A percentile compares a stretch with the other conserved stretches of the same genome.
Evolutionary conservation across 805 yeast species (phyloP).

Genomic region (Ogataea saltuana): DNA sequence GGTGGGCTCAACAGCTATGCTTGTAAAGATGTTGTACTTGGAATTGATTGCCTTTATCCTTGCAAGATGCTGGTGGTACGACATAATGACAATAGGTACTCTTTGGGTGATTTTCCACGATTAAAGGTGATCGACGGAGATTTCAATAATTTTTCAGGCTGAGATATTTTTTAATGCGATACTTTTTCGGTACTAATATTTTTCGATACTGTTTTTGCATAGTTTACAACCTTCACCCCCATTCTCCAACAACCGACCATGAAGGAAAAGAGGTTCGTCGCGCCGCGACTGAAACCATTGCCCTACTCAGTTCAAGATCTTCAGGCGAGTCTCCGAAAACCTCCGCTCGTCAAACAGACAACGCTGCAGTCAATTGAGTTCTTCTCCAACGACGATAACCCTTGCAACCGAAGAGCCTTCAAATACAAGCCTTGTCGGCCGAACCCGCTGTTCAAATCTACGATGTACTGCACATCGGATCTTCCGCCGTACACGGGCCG

Average conservation of each 20-base stretch:
- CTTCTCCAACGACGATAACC: slow-evolving; percentile 68
- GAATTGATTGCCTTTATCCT: slow-evolving; percentile 16
- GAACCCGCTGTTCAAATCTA: slow-evolving; percentile 54
- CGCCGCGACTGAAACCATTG: slow-evolving; percentile 37
- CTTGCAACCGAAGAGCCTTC: slow-evolving; percentile 77
- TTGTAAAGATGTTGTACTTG: slow-evolving; percentile 42
- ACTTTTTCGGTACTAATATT: no score
- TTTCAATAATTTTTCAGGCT: no score
- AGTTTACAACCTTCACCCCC: neutral
- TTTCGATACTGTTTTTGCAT: neutral
- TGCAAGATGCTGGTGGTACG: neutral
- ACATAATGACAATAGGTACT: no score
- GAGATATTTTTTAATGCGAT: no score
- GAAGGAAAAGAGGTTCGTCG: slow-evolving; percentile 7
- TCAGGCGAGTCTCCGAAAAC: slow-evolving; percentile 21
- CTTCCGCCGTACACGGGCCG: slow-evolving; percentile 63
- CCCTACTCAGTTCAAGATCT: slow-evolving; percentile 36
- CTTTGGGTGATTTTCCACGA: no score
- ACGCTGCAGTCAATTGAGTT: slow-evolving; percentile 29
- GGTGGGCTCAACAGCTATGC: no score
- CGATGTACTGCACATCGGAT: slow-evolving; percentile 72
- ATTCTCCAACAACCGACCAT: neutral
- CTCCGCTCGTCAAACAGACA: slow-evolving; percentile 21
- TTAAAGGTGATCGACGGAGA: no score
- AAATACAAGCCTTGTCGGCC: slow-evolving; percentile 80